A percentile compares a stretch with the other conserved stretches of the same genome.
These are phyloP conservation scores for Leonotis leonurus DNA, from an alignment of 257 asterid genomes.

Conservation along the genomic window DNA sequence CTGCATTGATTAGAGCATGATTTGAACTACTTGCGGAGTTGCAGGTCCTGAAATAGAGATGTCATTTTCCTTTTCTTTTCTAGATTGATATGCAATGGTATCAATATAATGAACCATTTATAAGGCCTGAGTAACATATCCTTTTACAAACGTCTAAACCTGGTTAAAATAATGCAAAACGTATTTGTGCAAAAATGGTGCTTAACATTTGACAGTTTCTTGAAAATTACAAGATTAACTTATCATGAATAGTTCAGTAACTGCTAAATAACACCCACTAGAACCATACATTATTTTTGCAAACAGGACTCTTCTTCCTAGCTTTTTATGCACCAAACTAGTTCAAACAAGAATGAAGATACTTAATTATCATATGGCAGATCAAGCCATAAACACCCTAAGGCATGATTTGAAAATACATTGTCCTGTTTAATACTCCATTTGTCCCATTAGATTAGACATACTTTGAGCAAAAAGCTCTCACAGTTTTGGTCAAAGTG, in stretches of 20 bases:
- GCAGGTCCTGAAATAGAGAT: neutral
- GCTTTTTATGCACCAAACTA: neutral
- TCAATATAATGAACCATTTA: neutral
- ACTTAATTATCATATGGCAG: neutral
- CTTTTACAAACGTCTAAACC: neutral
- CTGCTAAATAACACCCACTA: neutral
- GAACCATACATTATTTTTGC: neutral
- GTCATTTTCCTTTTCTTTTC: too few species aligned
- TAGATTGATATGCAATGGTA: neutral
- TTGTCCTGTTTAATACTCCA: neutral
- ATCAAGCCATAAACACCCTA: neutral
- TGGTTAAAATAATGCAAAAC: neutral
- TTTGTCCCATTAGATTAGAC: too few species aligned
- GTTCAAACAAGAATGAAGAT: too few species aligned
- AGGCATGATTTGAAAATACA: neutral
- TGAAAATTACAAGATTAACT: neutral
- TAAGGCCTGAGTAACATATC: neutral
- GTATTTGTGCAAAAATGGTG: neutral
- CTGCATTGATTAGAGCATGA: neutral
- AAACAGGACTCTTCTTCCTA: neutral
- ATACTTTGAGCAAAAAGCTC: too few species aligned
- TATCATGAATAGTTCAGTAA: neutral
- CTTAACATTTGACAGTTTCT: neutral
- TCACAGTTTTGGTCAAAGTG: too few species aligned
- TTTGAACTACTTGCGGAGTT: neutral